phyloP scores from a whole-genome alignment of 805 yeast genomes.

The Wickerhamiella occidentalis region DNA sequence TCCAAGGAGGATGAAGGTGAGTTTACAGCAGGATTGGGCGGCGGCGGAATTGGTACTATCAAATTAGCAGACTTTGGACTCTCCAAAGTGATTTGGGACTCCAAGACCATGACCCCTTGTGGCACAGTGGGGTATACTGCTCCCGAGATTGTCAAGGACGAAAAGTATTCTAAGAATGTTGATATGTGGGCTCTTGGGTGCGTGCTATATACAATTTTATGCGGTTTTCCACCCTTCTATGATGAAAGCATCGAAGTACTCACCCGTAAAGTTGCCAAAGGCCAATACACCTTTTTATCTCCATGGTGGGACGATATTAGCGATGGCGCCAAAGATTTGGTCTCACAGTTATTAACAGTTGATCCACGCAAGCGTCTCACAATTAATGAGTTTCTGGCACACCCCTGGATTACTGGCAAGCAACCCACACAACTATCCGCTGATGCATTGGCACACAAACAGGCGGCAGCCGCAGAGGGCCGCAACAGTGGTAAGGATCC shows the following conservation, averaged over 20 bases:
- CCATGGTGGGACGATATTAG: slow-evolving; percentile 90
- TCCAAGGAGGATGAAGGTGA: slow-evolving; percentile 74
- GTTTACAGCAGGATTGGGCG: slow-evolving; percentile 69
- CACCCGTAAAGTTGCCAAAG: slow-evolving; percentile 69
- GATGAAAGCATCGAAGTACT: slow-evolving; percentile 65
- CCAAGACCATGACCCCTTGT: slow-evolving; percentile 91
- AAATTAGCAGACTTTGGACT: slow-evolving; percentile 94
- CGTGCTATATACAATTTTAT: slow-evolving; percentile 78
- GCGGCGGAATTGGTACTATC: slow-evolving; percentile 81
- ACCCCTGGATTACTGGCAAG: slow-evolving; percentile 56
- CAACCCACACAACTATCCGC: slow-evolving; percentile 20
- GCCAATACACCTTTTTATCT: slow-evolving; percentile 59
- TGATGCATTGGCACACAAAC: slow-evolving; percentile 7
- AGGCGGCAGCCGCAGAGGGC: slow-evolving; percentile 12
- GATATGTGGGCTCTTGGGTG: slow-evolving; percentile 99
- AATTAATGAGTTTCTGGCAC: slow-evolving; percentile 56
- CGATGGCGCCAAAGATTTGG: slow-evolving; percentile 55
- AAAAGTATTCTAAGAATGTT: slow-evolving; percentile 81
- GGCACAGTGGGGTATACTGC: slow-evolving; percentile 99
- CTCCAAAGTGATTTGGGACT: slow-evolving; percentile 78
- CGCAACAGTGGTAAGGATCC: slow-evolving; percentile 27
- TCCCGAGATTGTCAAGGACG: slow-evolving; percentile 93
- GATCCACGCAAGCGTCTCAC: slow-evolving; percentile 58
- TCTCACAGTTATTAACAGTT: slow-evolving; percentile 53
- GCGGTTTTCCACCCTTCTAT: slow-evolving; percentile 97